Evolutionary conservation across 768 basidiomycete genomes (phyloP), one percentile per base, ranked within the genome.

Genomic region (Leccinum disarticulatum): DNA sequence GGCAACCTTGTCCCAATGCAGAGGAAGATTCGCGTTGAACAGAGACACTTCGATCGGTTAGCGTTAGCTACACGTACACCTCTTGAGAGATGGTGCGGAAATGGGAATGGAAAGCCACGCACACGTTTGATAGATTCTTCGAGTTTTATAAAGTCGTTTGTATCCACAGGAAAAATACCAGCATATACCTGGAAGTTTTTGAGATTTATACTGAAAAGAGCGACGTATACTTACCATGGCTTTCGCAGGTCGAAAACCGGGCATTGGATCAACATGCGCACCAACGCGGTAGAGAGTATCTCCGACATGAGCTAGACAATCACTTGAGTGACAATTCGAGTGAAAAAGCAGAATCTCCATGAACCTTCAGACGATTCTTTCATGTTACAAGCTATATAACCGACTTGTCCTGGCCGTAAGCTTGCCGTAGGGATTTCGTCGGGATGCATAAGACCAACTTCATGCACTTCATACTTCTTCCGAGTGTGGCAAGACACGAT

Each of bases 121-220:
- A 95, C 95, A 69, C 93, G 77, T 70, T 89, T 90, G 60, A 98
- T 91, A 0, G 96, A 96, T 75, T 98, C 97, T 73, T 98, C 97
- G 2, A 99, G 82, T 76, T 96, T 95, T 13, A 85, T 80, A 68
- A 98, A 98, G 69, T 98, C 95, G 57, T 80, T 90, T 54, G 86
- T 90, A 59, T 98, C 93, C 31, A 97, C 81, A 0, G 97, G 97
- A 71, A 93, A 99, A 38, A 98, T 81, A 22, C 97, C 97, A 6
- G 95, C 95, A 70, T 87, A 98, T 17, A 98, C 93, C 93, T 95
- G 60, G 11, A 62, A 19, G 25, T 8, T 22, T 22, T 6, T 61
- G n/a, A 60, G 27, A 51, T 27, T 4, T 55, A 25, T 36, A 27
- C 50, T 33, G 22, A 22, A 36, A 54, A 55, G 55, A 53, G 54